phyloP scores from a whole-genome alignment of 495 filamentous ascomycete species.

The Paragyromitra xinjiangensis region DNA sequence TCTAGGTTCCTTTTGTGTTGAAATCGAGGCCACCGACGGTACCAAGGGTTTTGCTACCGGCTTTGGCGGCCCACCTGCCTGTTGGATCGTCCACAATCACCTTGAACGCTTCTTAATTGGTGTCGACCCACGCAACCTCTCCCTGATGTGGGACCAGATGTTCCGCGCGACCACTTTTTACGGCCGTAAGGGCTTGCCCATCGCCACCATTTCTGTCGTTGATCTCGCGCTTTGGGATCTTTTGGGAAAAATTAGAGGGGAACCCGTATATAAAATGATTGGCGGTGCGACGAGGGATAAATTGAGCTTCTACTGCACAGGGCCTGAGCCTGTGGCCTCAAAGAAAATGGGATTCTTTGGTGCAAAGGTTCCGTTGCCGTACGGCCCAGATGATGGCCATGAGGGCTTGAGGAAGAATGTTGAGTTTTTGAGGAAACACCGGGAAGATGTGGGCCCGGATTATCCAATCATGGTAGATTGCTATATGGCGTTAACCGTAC shows the following conservation, averaged over 20 bases:
- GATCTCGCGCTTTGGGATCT: slow-evolving; percentile 93
- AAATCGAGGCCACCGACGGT: slow-evolving; percentile 86
- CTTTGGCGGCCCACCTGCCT: slow-evolving; percentile 89
- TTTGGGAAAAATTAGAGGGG: slow-evolving; percentile 84
- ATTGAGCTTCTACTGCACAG: slow-evolving; percentile 92
- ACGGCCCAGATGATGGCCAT: slow-evolving; percentile 84
- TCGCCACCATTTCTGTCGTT: slow-evolving; percentile 91
- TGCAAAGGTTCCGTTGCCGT: slow-evolving; percentile 86
- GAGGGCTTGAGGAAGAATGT: slow-evolving; percentile 85
- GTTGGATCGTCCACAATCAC: slow-evolving; percentile 90
- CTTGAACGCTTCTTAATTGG: slow-evolving; percentile 91
- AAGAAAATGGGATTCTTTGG: slow-evolving; percentile 87
- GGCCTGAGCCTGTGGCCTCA: slow-evolving; percentile 79
- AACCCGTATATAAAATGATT: slow-evolving; percentile 94
- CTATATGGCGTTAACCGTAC: slow-evolving; percentile 93
- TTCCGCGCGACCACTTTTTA: slow-evolving; percentile 96
- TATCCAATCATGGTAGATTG: slow-evolving; percentile 95
- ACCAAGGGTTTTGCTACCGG: slow-evolving; percentile 92
- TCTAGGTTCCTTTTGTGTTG: slow-evolving; percentile 90
- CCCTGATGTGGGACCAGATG: slow-evolving; percentile 92
- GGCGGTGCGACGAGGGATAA: slow-evolving; percentile 82
- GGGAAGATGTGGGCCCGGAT: slow-evolving; percentile 83
- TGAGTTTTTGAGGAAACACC: slow-evolving; percentile 83
- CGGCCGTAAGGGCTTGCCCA: slow-evolving; percentile 86
- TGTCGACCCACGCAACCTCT: slow-evolving; percentile 85